Percentiles rank a stretch among this genome's conserved stretches.
These are phyloP conservation scores for Pythium biforme DNA, from an alignment of 352 stramenopile genomes.

Conservation along the genomic window DNA sequence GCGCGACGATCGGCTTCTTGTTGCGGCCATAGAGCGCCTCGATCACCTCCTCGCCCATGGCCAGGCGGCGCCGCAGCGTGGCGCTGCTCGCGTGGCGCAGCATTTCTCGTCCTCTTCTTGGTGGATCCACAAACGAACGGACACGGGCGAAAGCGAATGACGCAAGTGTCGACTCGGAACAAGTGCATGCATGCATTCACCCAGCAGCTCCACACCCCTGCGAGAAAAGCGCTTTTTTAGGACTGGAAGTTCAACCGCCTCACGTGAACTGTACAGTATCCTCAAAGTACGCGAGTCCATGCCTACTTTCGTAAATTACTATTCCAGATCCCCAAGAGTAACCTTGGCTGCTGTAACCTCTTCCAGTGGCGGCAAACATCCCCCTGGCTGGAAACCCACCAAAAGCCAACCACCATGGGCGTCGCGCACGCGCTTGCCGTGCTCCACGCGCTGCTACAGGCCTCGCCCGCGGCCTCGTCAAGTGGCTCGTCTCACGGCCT, in stretches of 20 bases:
- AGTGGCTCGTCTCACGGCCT: constrained; percentile 11
- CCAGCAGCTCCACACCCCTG: not conserved
- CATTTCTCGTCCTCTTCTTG: constrained; percentile 6
- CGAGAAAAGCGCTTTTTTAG: constrained; percentile 12
- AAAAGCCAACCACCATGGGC: constrained; percentile 21
- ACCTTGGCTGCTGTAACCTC: not conserved
- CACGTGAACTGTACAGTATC: not conserved
- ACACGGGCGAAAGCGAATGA: not conserved
- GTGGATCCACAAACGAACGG: not conserved
- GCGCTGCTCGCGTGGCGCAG: constrained; percentile 17
- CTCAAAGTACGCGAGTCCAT: not conserved
- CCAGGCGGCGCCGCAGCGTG: constrained; percentile 29
- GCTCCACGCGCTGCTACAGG: constrained; percentile 28
- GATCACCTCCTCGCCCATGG: constrained; percentile 31
- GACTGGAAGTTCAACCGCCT: not conserved
- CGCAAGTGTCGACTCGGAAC: not conserved
- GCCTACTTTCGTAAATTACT: constrained; percentile 6
- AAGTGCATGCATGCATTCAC: constrained; percentile 4
- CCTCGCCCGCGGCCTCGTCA: not conserved
- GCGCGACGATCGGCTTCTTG: constrained; percentile 79
- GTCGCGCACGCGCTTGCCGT: constrained; percentile 29
- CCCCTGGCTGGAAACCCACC: not conserved
- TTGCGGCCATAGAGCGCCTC: constrained; percentile 33
- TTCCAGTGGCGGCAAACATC: not conserved
- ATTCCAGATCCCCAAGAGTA: too few relatives aligned